A percentile compares a stretch with the other conserved stretches of the same genome.
These are phyloP conservation scores for Alternaria brassicicola DNA, from an alignment of 2,329 filamentous ascomycete species.

Conservation along the genomic window DNA sequence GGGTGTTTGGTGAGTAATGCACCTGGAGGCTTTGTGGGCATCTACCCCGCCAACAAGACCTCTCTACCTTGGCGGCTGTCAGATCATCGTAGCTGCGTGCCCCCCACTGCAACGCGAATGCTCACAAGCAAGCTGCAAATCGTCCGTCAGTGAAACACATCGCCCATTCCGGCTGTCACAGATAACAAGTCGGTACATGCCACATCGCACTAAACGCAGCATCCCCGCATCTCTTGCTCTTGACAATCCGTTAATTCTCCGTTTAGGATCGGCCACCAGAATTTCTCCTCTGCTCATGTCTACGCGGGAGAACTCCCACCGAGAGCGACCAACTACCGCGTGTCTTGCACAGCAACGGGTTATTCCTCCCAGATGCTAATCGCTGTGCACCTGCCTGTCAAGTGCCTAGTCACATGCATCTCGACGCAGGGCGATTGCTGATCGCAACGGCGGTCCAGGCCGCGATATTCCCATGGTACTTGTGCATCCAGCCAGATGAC, in stretches of 20 bases:
- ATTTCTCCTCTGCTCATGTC: neutral
- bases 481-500: neutral
- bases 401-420: neutral
- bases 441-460: constrained; percentile 8
- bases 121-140: neutral
- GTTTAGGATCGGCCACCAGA: constrained; percentile 1
- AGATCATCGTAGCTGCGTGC: neutral
- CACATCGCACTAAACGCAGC: neutral
- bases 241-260: constrained; percentile 6
- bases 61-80: neutral
- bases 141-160: neutral
- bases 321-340: neutral
- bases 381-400: neutral
- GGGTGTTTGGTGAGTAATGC: neutral
- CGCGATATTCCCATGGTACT: neutral
- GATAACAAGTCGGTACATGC: neutral
- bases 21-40: neutral
- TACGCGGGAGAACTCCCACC: constrained; percentile 1
- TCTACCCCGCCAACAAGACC: neutral
- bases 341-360: neutral
- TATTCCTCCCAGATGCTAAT: neutral
- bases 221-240: neutral
- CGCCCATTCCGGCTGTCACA: neutral
- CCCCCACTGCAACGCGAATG: neutral
- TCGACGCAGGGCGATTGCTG: constrained; percentile 2